Evolutionary conservation across 1,284 basidiomycete genomes (phyloP).

Genomic region (Mycena sp.): DNA sequence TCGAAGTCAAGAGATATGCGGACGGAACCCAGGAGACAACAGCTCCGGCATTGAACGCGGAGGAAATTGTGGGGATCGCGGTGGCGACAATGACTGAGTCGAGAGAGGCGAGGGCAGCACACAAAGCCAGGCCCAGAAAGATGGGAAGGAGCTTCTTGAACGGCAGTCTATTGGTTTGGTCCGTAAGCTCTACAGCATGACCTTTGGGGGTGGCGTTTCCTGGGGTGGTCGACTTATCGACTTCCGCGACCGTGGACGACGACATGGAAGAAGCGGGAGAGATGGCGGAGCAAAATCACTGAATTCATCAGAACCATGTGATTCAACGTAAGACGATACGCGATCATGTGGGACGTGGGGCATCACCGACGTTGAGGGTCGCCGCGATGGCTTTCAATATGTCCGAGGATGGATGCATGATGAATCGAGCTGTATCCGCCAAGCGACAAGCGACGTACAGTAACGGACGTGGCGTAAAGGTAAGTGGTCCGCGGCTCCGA

Average conservation of each 20-base stretch:
- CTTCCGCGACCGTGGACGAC: background rate
- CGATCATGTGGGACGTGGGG: too few species aligned
- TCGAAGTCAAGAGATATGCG: constrained; percentile 70
- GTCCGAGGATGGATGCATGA: too few species aligned
- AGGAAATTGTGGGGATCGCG: constrained; percentile 73
- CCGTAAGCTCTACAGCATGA: constrained; percentile 55
- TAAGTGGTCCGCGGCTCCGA: too few species aligned
- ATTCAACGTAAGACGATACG: too few species aligned
- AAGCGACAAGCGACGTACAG: too few species aligned
- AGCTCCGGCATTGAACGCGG: constrained; percentile 72
- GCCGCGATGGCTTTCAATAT: too few species aligned
- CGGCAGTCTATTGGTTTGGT: constrained; percentile 83
- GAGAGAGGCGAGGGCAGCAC: constrained; percentile 63
- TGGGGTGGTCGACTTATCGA: background rate
- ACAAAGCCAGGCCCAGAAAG: constrained; percentile 68
- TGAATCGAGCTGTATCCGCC: too few species aligned
- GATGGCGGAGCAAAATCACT: background rate
- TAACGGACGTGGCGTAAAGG: too few species aligned
- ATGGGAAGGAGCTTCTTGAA: constrained; percentile 72
- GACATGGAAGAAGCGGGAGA: constrained; percentile 16
- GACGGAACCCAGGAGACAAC: constrained; percentile 78
- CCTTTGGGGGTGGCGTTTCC: constrained; percentile 8
- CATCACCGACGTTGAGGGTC: too few species aligned
- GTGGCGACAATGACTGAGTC: constrained; percentile 78
- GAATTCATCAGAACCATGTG: too few species aligned